Conservation (phyloP, 106 monocot species). For the Acorus calamus region DNA sequence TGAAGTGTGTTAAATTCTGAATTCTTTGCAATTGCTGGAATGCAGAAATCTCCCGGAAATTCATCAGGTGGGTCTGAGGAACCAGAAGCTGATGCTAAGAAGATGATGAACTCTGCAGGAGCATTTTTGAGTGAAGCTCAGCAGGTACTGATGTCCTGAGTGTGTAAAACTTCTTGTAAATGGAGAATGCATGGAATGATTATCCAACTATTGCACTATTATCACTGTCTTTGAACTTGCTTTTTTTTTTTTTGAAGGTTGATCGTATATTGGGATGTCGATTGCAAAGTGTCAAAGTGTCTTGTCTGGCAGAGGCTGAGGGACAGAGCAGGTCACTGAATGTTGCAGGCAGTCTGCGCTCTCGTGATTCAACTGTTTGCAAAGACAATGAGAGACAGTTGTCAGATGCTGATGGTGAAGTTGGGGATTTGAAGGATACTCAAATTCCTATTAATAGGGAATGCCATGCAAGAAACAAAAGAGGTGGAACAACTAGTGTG, state of each 20-base stretch:
- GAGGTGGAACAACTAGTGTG: not conserved
- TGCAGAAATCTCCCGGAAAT: constrained; percentile 20
- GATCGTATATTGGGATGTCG: constrained; percentile 89
- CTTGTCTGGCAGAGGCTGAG: constrained; percentile 4
- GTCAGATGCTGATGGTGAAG: constrained; percentile 10
- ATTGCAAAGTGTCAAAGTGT: constrained; percentile 14
- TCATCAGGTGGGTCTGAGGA: constrained; percentile 17
- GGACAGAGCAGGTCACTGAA: constrained; percentile 3
- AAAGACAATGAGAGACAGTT: constrained; percentile 8
- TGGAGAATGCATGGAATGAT: too few species aligned
- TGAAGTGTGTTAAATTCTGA: not conserved
- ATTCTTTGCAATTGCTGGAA: constrained; percentile 5
- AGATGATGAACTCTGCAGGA: constrained; percentile 10
- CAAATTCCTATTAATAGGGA: constrained; percentile 2
- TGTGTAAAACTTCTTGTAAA: too few species aligned
- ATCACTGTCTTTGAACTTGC: not conserved
- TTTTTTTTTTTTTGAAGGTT: constrained; percentile 41
- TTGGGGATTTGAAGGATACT: not conserved
- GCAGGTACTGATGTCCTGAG: constrained; percentile 28
- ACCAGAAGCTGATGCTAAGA: constrained; percentile 20
- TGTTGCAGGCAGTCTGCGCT: not conserved
- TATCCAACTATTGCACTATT: not conserved
- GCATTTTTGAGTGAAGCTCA: constrained; percentile 22
- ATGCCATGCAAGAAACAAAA: constrained; percentile 10
- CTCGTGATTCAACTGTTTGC: constrained; percentile 3